Evolutionary conservation across 257 asterid genomes (phyloP).

Genomic region (Hygrophila difformis): DNA sequence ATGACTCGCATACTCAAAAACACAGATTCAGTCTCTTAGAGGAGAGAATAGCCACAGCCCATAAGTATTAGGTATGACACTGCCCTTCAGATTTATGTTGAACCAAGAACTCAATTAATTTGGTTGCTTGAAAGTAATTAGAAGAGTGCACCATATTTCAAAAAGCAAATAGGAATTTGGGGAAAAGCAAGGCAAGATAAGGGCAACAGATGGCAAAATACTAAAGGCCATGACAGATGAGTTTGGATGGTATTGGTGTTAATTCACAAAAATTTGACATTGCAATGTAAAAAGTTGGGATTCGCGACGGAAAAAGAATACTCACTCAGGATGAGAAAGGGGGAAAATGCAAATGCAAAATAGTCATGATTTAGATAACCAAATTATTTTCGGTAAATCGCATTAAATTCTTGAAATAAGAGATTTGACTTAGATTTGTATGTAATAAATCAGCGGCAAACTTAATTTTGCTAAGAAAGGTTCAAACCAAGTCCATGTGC

Average conservation of each 20-base stretch:
- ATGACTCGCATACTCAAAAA: constrained; percentile 12
- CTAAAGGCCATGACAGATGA: too few relatives aligned
- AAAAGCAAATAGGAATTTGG: constrained; percentile 8
- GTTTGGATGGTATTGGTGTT: too few relatives aligned
- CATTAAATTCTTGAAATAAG: constrained; percentile 3
- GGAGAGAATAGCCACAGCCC: constrained; percentile 6
- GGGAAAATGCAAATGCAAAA: not conserved
- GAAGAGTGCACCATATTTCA: constrained; percentile 6
- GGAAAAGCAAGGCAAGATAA: constrained; percentile 11
- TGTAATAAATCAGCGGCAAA: not conserved
- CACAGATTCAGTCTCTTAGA: constrained; percentile 8
- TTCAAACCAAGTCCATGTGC: not conserved
- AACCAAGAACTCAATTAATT: constrained; percentile 1
- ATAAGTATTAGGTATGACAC: not conserved
- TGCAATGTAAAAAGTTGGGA: too few relatives aligned
- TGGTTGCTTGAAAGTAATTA: constrained; percentile 8
- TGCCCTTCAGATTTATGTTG: constrained; percentile 1
- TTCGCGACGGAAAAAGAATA: not conserved
- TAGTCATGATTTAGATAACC: constrained; percentile 9
- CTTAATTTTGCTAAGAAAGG: constrained; percentile 5
- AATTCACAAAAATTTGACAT: too few relatives aligned
- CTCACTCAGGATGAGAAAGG: not conserved
- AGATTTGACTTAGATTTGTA: not conserved
- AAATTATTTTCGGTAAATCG: constrained; percentile 5
- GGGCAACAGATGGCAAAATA: not conserved